Evolutionary conservation across 1,284 basidiomycete species (phyloP), one percentile per base, ranked within the genome.

Genomic region (Apiotrichum siamense): DNA sequence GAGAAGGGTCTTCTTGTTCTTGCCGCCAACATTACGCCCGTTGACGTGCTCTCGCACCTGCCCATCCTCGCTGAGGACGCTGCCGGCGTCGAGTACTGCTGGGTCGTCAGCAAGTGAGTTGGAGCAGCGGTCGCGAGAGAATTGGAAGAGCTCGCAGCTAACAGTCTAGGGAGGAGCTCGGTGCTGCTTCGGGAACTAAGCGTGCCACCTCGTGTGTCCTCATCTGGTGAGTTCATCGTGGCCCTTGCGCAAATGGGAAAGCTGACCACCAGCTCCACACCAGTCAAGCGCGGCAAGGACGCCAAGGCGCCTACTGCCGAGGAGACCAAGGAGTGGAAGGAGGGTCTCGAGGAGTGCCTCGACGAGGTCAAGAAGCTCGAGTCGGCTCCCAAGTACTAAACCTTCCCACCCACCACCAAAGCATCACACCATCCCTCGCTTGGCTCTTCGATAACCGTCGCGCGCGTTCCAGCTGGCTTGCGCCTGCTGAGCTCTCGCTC

Each of bases 161-260:
- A 29, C 12, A 36, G 20, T 7, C 15, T 37, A 94, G 92, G 73
- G 90, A 96, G 75, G 93, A 97, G 65, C 83, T 99, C 23, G 96
- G 96, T 2, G 85, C 87, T 59, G 91, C 94, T 15, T 92, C 90
- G 66, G 87, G 89, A 47, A 99, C 96, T 44, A 99, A 99, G 77
- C 84, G 96, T 63, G 94, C 96, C 36, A 99, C 96, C 40, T 93
- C 89, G 64, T 97, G 92, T 74, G 92, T 99, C 13, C 90, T 99
- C 84, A 81, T 98, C 55, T 70, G 70, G 67, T 73, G 51, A 57
- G 69, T 65, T 3, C 11, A 5, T 17, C 11, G 23, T 13, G 26
- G 29, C 29, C 29, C 15, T 31, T 31, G 12, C 20, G 7, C 13
- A 25, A 35, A 37, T 18, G 23, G 12, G 13, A 24, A 3, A 15